phyloP scores from a whole-genome alignment of 768 basidiomycete species.

The Tylopilus sp. region DNA sequence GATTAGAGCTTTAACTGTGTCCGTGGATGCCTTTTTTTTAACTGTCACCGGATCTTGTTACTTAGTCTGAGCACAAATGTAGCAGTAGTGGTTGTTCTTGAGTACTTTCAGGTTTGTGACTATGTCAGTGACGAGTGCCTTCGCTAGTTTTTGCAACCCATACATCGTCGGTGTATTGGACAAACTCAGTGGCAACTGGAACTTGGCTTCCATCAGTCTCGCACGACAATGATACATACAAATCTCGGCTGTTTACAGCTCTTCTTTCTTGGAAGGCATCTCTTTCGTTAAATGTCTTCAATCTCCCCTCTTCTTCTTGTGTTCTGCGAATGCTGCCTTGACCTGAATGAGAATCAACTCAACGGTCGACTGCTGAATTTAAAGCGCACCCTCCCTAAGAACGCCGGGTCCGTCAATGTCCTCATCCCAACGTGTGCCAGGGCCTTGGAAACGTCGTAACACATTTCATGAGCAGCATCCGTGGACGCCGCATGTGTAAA shows the following conservation, averaged over 20 bases:
- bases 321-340: constrained; percentile 44
- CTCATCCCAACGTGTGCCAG: constrained; percentile 67
- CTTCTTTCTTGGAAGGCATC: constrained; percentile 6
- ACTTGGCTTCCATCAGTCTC: too few species aligned
- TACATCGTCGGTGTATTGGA: too few species aligned
- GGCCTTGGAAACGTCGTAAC: constrained; percentile 63
- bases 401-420: constrained; percentile 61
- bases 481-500: constrained; percentile 63
- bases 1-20: neutral
- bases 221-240: neutral
- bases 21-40: neutral
- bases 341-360: constrained; percentile 34
- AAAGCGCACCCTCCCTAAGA: constrained; percentile 50
- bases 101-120: too few species aligned
- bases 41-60: neutral
- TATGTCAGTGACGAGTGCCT: too few species aligned
- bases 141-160: too few species aligned
- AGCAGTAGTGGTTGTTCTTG: too few species aligned
- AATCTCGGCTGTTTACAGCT: neutral
- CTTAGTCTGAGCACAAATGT: too few species aligned
- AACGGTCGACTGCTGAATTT: neutral
- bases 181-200: too few species aligned
- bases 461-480: constrained; percentile 58
- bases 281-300: constrained; percentile 33
- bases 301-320: constrained; percentile 21